phyloP scores from a whole-genome alignment of 768 basidiomycete species.

The Sporobolomyces pararoseus region DNA sequence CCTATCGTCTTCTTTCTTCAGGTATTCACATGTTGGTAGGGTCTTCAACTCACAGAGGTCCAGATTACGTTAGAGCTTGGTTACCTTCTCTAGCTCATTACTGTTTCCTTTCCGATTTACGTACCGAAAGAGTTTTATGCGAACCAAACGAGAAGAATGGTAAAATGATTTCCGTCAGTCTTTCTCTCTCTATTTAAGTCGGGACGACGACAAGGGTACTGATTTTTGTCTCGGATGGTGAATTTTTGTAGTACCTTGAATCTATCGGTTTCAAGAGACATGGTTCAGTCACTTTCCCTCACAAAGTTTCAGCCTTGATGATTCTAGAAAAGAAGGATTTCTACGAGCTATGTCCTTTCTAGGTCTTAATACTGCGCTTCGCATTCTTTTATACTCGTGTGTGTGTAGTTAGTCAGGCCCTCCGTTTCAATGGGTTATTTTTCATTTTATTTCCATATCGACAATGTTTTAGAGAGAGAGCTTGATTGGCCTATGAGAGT shows the following conservation, averaged over 20 bases:
- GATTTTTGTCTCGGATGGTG: too few species aligned
- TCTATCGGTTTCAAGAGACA: constrained; percentile 39
- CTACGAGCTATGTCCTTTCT: constrained; percentile 32
- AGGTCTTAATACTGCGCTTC: too few species aligned
- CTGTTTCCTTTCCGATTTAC: constrained; percentile 41
- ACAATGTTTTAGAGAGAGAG: too few species aligned
- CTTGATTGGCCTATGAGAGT: too few species aligned
- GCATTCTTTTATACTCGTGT: too few species aligned
- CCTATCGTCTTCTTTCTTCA: neutral
- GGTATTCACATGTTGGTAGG: constrained; percentile 42
- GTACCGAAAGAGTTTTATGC: constrained; percentile 39
- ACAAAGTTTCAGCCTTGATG: constrained; percentile 41
- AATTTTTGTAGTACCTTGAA: constrained; percentile 42
- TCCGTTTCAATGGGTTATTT: too few species aligned
- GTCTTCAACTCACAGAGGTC: constrained; percentile 35
- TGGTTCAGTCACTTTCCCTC: constrained; percentile 38
- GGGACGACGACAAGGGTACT: too few species aligned
- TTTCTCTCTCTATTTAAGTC: too few species aligned
- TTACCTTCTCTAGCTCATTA: constrained; percentile 40
- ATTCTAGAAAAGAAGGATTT: constrained; percentile 38
- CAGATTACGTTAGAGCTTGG: constrained; percentile 41
- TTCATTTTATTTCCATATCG: too few species aligned
- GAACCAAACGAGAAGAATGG: constrained; percentile 42
- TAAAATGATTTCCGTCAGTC: constrained; percentile 34
- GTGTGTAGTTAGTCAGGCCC: too few species aligned